These are phyloP conservation scores for Eremothecium gossypii DNA, from an alignment of 1,139 yeast species.

Conservation along the genomic window DNA sequence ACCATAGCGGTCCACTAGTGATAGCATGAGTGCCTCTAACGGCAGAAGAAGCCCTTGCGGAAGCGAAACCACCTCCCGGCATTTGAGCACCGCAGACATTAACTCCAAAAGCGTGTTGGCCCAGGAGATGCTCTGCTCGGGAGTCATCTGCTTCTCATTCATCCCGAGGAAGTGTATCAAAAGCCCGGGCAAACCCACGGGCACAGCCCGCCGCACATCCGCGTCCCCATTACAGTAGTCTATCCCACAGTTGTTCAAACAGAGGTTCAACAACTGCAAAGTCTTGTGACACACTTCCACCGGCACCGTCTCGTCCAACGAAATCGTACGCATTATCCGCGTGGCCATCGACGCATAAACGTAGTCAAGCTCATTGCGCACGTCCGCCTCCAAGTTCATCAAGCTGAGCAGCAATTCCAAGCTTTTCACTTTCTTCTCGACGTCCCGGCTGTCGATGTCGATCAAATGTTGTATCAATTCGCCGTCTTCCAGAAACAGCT, in stretches of 20 bases:
- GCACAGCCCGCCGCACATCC: background rate
- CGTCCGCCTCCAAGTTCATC: slow-evolving; percentile 16
- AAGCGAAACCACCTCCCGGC: background rate
- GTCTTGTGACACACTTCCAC: slow-evolving; percentile 13
- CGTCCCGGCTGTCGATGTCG: slow-evolving; percentile 9
- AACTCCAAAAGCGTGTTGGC: slow-evolving; percentile 9
- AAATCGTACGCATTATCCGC: slow-evolving; percentile 9
- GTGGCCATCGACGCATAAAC: slow-evolving; percentile 11
- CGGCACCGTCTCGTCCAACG: slow-evolving; percentile 12
- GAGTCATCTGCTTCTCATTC: background rate
- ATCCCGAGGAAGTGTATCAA: background rate
- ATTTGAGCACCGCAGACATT: slow-evolving; percentile 4
- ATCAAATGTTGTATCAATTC: slow-evolving; percentile 11
- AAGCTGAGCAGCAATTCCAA: slow-evolving; percentile 20
- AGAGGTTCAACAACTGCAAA: slow-evolving; percentile 15
- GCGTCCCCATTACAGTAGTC: background rate
- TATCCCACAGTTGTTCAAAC: slow-evolving; percentile 11
- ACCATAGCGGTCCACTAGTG: slow-evolving; percentile 14
- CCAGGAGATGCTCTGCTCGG: background rate
- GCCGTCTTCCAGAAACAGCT: slow-evolving; percentile 9
- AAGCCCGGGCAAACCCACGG: background rate
- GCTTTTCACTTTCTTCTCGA: slow-evolving; percentile 11
- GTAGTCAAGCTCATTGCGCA: slow-evolving; percentile 15
- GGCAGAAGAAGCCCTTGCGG: slow-evolving; percentile 6
- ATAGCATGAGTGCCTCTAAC: slow-evolving; percentile 11